Evolutionary conservation across 768 basidiomycete genomes (phyloP), one percentile per base, ranked within the genome.

Genomic region (Asterophora lycoperdoides): DNA sequence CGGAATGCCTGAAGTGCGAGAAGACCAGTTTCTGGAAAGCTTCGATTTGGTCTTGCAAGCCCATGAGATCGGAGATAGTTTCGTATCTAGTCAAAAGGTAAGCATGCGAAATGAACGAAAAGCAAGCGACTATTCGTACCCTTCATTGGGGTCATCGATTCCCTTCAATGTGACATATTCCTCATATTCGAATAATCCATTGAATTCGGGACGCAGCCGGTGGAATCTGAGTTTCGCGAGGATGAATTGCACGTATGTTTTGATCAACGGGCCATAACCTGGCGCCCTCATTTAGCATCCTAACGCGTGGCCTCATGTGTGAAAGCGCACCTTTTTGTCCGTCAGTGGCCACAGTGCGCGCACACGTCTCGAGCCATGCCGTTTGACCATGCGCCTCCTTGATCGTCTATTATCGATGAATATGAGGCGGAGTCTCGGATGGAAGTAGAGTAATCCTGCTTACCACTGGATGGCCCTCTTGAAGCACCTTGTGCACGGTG

Each of bases 131-230:
- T 20, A 47, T 48, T 65, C 85, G 54, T 65, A 96, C 95, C 96
- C 96, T 74, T 99, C 95, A 64, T 98, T 97, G 8, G 96, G 96
- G 73, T 99, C 93, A 63, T 97, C 93, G 53, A 98, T 96, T 18
- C 92, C 93, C 68, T 96, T 95, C 61, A 99, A 72, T 18, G 91
- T 92, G 56, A 99, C 83, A 64, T 99, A 99, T 68, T 99, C 96
- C 63, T 98, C 94, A 59, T 99, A 99, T 68, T 99, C 96, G 63
- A 99, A 99, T 5, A 99, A 71, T 19, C 96, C 96, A 67, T 98
- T 98, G 73, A 99, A 99, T 65, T 98, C 96, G 2, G 92, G 90
- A 60, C 96, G 84, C 35, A 95, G 75, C 20, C 92, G 87, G 67
- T 98, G 96, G 68, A 98, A 98, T 35, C 93, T 80, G 35, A 99